Conservation (phyloP, 1,139 yeast species). For the Pneumocystis wakefieldiae region DNA sequence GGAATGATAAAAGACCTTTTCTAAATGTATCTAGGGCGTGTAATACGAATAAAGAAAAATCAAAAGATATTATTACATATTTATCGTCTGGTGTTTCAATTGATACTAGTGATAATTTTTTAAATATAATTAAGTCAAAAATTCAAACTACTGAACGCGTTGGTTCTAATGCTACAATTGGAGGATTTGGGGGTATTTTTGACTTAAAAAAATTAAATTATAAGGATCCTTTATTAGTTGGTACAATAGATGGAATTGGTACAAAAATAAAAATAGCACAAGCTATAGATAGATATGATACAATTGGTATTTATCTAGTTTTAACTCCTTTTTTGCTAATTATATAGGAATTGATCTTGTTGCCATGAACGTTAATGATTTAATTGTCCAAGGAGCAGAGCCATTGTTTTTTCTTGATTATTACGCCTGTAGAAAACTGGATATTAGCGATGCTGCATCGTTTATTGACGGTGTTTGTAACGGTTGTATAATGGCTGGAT, state of each 20-base stretch:
- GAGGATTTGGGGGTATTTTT: slow-evolving; percentile 96
- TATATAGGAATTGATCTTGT: slow-evolving; percentile 57
- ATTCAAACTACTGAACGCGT: slow-evolving; percentile 91
- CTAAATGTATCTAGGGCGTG: slow-evolving; percentile 8
- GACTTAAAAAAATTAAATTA: slow-evolving; percentile 84
- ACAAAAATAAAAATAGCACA: slow-evolving; percentile 93
- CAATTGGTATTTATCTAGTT: slow-evolving; percentile 48
- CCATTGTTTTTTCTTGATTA: slow-evolving; percentile 91
- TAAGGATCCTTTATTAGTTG: slow-evolving; percentile 66
- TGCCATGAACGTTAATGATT: slow-evolving; percentile 96
- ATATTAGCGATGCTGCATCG: slow-evolving; percentile 65
- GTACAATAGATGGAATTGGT: slow-evolving; percentile 99
- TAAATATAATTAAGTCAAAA: slow-evolving; percentile 74
- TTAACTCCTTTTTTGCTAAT: background rate
- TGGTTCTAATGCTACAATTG: slow-evolving; percentile 96
- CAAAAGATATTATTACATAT: slow-evolving; percentile 47
- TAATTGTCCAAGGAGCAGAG: slow-evolving; percentile 97
- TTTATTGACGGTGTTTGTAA: slow-evolving; percentile 93
- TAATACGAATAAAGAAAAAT: slow-evolving; percentile 5
- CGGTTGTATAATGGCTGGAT: slow-evolving; percentile 88
- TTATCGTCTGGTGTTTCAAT: slow-evolving; percentile 95
- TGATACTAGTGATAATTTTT: slow-evolving; percentile 81
- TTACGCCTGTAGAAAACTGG: slow-evolving; percentile 88
- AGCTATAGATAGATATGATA: slow-evolving; percentile 70
- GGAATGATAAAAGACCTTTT: slow-evolving; percentile 28